A percentile compares a stretch with the other conserved stretches of the same genome.
phyloP scores from a whole-genome alignment of 257 asterid species.

The Penstemon newberryi region DNA sequence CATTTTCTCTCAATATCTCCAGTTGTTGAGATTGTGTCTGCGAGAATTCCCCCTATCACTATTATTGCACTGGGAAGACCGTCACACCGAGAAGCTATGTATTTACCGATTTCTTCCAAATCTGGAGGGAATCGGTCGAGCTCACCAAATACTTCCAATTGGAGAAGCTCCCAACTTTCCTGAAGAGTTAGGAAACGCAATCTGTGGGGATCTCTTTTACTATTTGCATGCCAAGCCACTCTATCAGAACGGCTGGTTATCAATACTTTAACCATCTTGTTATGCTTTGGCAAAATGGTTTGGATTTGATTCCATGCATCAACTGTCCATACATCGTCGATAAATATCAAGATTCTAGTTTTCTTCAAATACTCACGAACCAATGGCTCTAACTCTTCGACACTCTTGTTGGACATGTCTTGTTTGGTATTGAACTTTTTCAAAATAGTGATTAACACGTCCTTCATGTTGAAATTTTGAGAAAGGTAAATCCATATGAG shows the following conservation, averaged over 20 bases:
- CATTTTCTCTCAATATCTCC: background rate
- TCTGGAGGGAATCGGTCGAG: constrained; percentile 12
- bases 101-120: constrained; percentile 18
- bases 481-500: constrained; percentile 20
- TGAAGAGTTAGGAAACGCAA: constrained; percentile 19
- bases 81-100: constrained; percentile 28
- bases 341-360: constrained; percentile 29
- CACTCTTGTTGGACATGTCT: constrained; percentile 3
- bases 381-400: constrained; percentile 12
- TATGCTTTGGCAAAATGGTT: constrained; percentile 26
- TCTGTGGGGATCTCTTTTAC: constrained; percentile 15
- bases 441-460: constrained; percentile 18
- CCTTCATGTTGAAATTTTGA: constrained; percentile 14
- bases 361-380: constrained; percentile 1
- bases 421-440: background rate
- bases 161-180: constrained; percentile 31
- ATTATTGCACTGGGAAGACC: constrained; percentile 38
- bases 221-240: constrained; percentile 30
- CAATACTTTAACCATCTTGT: constrained; percentile 31
- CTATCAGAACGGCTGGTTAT: constrained; percentile 30
- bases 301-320: constrained; percentile 28
- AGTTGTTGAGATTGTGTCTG: background rate
- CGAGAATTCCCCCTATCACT: background rate
- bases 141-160: constrained; percentile 31
- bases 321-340: constrained; percentile 39